Conservation (phyloP, 495 filamentous ascomycete genomes). For the Penicillium canariense region DNA sequence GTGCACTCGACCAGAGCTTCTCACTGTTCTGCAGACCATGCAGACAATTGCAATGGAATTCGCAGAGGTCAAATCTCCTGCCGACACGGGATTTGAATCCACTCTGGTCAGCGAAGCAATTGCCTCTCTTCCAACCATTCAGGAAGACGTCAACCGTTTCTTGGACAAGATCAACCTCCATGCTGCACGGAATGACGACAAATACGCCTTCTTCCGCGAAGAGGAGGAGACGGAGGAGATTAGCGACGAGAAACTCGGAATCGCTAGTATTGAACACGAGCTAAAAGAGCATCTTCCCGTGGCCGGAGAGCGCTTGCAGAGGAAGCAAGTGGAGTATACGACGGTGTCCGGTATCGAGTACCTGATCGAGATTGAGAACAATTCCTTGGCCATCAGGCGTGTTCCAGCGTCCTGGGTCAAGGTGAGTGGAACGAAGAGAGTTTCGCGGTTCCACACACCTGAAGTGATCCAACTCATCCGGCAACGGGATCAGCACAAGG, state of each 20-base stretch:
- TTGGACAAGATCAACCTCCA: conserved; percentile 84
- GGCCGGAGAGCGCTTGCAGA: conserved; percentile 67
- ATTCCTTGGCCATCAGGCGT: conserved; percentile 62
- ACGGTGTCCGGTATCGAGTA: conserved; percentile 90
- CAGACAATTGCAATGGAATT: conserved; percentile 78
- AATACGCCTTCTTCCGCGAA: conserved; percentile 90
- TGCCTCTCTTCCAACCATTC: conserved; percentile 71
- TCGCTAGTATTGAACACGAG: conserved; percentile 84
- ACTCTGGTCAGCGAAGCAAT: conserved; percentile 69
- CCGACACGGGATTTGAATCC: conserved; percentile 73
- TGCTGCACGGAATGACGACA: conserved; percentile 83
- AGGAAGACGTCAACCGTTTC: conserved; percentile 63
- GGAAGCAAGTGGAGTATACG: conserved; percentile 69
- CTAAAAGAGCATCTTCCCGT: conserved; percentile 70
- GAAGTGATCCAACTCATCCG: conserved; percentile 77
- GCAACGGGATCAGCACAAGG: conserved; percentile 93
- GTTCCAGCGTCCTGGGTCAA: conserved; percentile 94
- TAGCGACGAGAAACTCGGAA: conserved; percentile 83
- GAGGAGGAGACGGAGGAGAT: conserved; percentile 83
- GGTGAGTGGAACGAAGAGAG: conserved; percentile 88
- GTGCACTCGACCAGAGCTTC: conserved; percentile 86
- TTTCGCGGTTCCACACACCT: conserved; percentile 92
- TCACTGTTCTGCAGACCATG: conserved; percentile 79
- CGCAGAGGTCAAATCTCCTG: conserved; percentile 57
- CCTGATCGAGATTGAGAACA: conserved; percentile 86